phyloP scores from a whole-genome alignment of 108 stramenopile species.

The Cyclotella kingstonii region DNA sequence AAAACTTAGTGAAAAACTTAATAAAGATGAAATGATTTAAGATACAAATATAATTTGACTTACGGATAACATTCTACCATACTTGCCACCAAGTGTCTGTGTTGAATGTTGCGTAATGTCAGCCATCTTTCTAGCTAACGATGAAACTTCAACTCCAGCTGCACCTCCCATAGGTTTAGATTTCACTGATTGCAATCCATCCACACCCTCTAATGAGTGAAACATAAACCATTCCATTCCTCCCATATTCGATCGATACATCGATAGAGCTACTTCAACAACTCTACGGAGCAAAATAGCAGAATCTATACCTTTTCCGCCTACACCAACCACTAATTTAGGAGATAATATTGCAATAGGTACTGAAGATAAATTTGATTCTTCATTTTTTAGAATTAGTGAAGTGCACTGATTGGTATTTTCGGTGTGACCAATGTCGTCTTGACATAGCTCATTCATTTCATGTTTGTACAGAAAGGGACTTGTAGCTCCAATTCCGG shows the following conservation, averaged over 20 bases:
- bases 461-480: constrained; percentile 37
- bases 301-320: constrained; percentile 62
- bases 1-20: neutral
- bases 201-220: constrained; percentile 37
- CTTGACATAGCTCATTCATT: neutral
- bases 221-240: constrained; percentile 43
- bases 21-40: constrained; percentile 1
- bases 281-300: constrained; percentile 42
- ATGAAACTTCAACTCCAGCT: constrained; percentile 18
- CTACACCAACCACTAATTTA: constrained; percentile 43
- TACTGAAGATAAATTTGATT: constrained; percentile 4
- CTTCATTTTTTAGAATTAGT: constrained; percentile 25
- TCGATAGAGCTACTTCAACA: constrained; percentile 33
- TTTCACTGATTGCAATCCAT: neutral
- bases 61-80: constrained; percentile 47
- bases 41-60: constrained; percentile 3
- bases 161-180: constrained; percentile 21
- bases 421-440: neutral
- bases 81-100: constrained; percentile 47
- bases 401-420: constrained; percentile 4
- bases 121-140: constrained; percentile 57
- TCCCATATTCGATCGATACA: constrained; percentile 37
- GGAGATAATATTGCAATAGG: constrained; percentile 49
- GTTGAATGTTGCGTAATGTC: constrained; percentile 70
- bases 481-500: constrained; percentile 49